A percentile compares a stretch with the other conserved stretches of the same genome.
Evolutionary conservation across 345 rosid genomes (phyloP).

Genomic region (Citrus medica): DNA sequence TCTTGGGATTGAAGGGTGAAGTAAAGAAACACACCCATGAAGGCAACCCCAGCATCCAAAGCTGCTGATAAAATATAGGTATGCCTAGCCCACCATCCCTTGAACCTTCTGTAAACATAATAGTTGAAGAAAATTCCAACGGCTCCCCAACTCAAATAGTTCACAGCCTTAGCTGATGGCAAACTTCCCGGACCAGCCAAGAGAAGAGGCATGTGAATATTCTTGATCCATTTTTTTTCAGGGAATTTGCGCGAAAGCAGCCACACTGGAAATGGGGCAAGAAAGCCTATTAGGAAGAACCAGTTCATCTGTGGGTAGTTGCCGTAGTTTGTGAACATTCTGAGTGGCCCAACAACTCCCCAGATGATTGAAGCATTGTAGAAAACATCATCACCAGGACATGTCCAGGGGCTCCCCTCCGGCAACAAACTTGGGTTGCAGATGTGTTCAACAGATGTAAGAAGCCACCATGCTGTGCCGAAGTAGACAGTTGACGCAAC

Average conservation of each 20-base stretch:
- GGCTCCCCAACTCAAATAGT: constrained; percentile 34
- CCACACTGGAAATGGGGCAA: constrained; percentile 47
- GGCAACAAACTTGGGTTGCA: constrained; percentile 34
- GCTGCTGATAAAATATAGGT: constrained; percentile 49
- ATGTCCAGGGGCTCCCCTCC: constrained; percentile 53
- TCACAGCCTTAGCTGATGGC: constrained; percentile 33
- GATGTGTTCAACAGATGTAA: constrained; percentile 35
- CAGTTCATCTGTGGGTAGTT: constrained; percentile 45
- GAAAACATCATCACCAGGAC: constrained; percentile 42
- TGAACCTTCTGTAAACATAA: constrained; percentile 28
- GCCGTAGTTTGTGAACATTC: constrained; percentile 47
- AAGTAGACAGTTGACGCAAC: constrained; percentile 43
- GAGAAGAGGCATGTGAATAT: constrained; percentile 39
- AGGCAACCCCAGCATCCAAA: constrained; percentile 55
- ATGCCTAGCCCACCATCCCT: constrained; percentile 53
- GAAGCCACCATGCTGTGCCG: constrained; percentile 54
- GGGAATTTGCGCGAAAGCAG: constrained; percentile 34
- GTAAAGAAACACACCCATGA: constrained; percentile 39
- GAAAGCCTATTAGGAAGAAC: constrained; percentile 49
- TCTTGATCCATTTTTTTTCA: constrained; percentile 35
- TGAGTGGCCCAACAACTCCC: constrained; percentile 50
- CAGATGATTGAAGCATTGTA: constrained; percentile 61
- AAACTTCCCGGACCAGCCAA: constrained; percentile 26
- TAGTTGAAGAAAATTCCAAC: constrained; percentile 37
- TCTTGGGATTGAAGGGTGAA: constrained; percentile 31